phyloP scores from a whole-genome alignment of 495 filamentous ascomycete species.

The Clohesyomyces aquaticus region DNA sequence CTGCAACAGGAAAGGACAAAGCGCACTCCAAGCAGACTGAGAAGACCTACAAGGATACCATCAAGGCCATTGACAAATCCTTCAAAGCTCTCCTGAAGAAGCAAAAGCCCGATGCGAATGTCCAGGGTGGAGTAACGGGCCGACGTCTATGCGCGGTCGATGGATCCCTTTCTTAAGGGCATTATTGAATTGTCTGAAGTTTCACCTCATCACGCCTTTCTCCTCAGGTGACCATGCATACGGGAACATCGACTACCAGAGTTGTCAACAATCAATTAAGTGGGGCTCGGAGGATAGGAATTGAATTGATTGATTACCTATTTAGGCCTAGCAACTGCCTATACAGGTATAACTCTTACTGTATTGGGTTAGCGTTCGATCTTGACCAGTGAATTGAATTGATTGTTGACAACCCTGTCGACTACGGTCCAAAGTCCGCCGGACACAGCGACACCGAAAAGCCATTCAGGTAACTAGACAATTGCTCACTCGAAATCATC shows the following conservation, averaged over 20 bases:
- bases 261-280: too few species aligned
- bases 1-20: neutral
- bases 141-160: neutral
- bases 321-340: too few species aligned
- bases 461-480: neutral
- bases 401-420: too few species aligned
- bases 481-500: neutral
- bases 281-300: too few species aligned
- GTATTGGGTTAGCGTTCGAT: too few species aligned
- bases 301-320: too few species aligned
- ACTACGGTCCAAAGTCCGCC: neutral
- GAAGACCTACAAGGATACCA: constrained; percentile 1
- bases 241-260: too few species aligned
- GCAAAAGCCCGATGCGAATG: neutral
- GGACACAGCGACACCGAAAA: neutral
- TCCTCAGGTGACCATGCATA: constrained; percentile 2
- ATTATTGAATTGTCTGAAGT: neutral
- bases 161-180: neutral
- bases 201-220: neutral
- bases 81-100: neutral
- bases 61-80: neutral
- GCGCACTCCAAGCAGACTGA: neutral
- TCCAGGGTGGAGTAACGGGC: neutral
- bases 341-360: too few species aligned
- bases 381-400: too few species aligned